phyloP scores from a whole-genome alignment of 768 basidiomycete species.

The Tricholoma saponaceum region DNA sequence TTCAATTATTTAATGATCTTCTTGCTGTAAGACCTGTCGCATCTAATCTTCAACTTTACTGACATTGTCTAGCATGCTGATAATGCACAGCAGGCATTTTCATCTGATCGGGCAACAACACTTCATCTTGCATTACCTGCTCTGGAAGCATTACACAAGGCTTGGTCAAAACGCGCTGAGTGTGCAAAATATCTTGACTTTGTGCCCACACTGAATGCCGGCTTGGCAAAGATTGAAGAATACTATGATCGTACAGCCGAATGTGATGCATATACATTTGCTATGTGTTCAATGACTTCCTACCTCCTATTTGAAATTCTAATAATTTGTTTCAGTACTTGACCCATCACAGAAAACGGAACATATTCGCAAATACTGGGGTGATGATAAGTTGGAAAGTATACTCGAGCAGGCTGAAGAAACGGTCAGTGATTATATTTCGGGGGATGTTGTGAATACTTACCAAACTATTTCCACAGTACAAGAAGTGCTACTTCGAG shows the following conservation, averaged over 20 bases:
- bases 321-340: not conserved
- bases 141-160: not conserved
- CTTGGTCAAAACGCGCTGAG: not conserved
- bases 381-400: not conserved
- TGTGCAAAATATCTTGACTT: not conserved
- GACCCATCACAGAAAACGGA: too few species aligned
- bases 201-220: not conserved
- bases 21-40: not conserved
- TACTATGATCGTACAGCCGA: not conserved
- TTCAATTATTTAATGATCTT: not conserved
- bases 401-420: not conserved
- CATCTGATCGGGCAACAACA: not conserved
- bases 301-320: not conserved
- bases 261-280: conserved; percentile 1
- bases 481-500: not conserved
- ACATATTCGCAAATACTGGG: too few species aligned
- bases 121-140: not conserved
- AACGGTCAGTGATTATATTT: not conserved
- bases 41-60: not conserved
- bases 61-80: not conserved
- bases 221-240: not conserved
- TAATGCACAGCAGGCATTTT: conserved; percentile 1
- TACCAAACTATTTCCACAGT: not conserved
- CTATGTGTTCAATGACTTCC: too few species aligned
- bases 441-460: too few species aligned